Evolutionary conservation across 768 basidiomycete genomes (phyloP).

Genomic region (Podaxis pistillaris): DNA sequence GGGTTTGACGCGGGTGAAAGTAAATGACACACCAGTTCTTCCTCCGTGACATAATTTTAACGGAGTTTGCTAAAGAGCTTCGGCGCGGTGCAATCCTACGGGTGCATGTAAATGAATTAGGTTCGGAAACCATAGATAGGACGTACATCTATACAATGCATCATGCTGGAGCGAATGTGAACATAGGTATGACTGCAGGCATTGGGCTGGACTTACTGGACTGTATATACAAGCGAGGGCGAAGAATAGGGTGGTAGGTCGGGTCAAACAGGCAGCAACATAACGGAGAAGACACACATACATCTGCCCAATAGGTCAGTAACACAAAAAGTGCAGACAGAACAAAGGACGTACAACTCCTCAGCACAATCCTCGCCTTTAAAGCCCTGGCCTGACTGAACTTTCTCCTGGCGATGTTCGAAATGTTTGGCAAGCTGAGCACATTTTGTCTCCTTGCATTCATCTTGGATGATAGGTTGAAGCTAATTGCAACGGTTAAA

Average conservation of each 20-base stretch:
- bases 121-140: neutral
- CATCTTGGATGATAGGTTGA: conserved; percentile 71
- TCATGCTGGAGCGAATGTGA: conserved; percentile 53
- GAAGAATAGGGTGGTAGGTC: neutral
- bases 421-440: conserved; percentile 76
- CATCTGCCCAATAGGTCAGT: conserved; percentile 25
- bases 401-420: conserved; percentile 87
- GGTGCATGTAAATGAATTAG: conserved; percentile 38
- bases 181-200: neutral
- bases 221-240: conserved; percentile 21
- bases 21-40: neutral
- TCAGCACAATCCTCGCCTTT: conserved; percentile 92
- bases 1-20: neutral
- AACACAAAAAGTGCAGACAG: conserved; percentile 17
- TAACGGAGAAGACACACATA: conserved; percentile 22
- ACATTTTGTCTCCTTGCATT: conserved; percentile 72
- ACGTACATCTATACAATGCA: conserved; percentile 90
- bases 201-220: conserved; percentile 58
- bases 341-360: conserved; percentile 66
- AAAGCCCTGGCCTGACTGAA: conserved; percentile 77
- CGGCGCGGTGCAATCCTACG: conserved; percentile 59
- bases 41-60: conserved; percentile 25
- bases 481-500: conserved; percentile 37
- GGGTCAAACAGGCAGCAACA: neutral
- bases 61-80: conserved; percentile 81